A percentile compares a stretch with the other conserved stretches of the same genome.
Conservation (phyloP, 1,139 yeast species). For the Saccharomyces hybrid region DNA sequence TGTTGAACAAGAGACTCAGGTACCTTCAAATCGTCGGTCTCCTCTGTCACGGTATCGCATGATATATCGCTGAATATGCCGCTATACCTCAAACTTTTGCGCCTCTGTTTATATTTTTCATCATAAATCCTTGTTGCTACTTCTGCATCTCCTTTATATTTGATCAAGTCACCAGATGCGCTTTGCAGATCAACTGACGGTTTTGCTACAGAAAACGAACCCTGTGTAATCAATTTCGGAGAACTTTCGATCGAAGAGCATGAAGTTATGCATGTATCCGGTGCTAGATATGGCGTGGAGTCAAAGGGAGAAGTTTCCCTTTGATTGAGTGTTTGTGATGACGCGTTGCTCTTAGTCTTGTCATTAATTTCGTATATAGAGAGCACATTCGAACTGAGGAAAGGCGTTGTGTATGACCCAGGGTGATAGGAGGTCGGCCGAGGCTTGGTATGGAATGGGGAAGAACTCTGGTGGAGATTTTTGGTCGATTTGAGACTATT, state of each 20-base stretch:
- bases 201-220: slow-evolving; percentile 26
- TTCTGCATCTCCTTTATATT: slow-evolving; percentile 23
- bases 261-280: slow-evolving; percentile 10
- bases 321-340: slow-evolving; percentile 14
- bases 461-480: slow-evolving; percentile 5
- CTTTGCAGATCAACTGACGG: slow-evolving; percentile 32
- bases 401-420: slow-evolving; percentile 43
- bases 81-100: slow-evolving; percentile 17
- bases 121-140: slow-evolving; percentile 13
- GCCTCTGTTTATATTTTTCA: slow-evolving; percentile 13
- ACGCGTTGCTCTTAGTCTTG: slow-evolving; percentile 1
- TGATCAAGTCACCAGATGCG: slow-evolving; percentile 34
- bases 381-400: slow-evolving; percentile 71
- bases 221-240: slow-evolving; percentile 18
- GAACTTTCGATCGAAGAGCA: slow-evolving; percentile 14
- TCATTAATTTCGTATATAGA: slow-evolving; percentile 51
- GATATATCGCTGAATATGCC: slow-evolving; percentile 12
- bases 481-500: not conserved
- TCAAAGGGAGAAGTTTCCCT: slow-evolving; percentile 2
- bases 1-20: not conserved
- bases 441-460: slow-evolving; percentile 45
- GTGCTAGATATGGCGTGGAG: slow-evolving; percentile 12
- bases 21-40: slow-evolving; percentile 5
- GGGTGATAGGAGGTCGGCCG: slow-evolving; percentile 82
- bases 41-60: slow-evolving; percentile 17